Conservation (phyloP, 1,284 basidiomycete species). For the Trichosporon sp. region DNA sequence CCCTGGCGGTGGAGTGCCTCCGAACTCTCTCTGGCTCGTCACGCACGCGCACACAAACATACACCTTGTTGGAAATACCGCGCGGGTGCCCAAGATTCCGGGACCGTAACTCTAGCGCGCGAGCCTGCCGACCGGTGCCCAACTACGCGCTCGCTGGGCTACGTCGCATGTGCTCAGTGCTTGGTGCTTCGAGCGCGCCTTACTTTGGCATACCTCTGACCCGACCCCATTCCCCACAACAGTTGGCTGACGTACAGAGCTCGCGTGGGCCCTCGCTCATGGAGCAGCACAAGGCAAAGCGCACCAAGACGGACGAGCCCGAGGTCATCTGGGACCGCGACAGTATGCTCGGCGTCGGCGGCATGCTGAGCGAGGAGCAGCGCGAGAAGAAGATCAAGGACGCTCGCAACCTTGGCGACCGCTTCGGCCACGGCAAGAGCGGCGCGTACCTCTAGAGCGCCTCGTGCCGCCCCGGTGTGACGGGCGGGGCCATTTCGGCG, state of each 20-base stretch:
- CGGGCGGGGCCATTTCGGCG: no score
- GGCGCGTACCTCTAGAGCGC: slow-evolving; percentile 38
- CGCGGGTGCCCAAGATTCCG: neutral
- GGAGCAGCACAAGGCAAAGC: slow-evolving; percentile 58
- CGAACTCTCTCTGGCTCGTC: neutral
- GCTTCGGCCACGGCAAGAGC: slow-evolving; percentile 60
- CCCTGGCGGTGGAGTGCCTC: neutral
- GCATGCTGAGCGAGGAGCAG: slow-evolving; percentile 77
- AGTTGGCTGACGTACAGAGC: slow-evolving; percentile 51
- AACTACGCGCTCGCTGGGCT: neutral
- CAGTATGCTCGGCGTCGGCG: slow-evolving; percentile 77
- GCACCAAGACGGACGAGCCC: slow-evolving; percentile 47
- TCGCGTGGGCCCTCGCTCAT: slow-evolving; percentile 65
- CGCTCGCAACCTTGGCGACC: slow-evolving; percentile 68
- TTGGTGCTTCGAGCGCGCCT: neutral
- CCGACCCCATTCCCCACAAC: neutral
- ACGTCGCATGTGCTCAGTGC: no score
- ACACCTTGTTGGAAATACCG: neutral
- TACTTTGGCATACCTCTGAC: neutral
- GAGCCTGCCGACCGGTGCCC: neutral
- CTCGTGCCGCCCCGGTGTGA: neutral
- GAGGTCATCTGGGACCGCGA: slow-evolving; percentile 79
- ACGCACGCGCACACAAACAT: neutral
- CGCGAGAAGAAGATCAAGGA: slow-evolving; percentile 71
- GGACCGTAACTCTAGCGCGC: neutral